These are phyloP conservation scores for Ustilago loliicola DNA, from an alignment of 1,284 basidiomycete genomes.

Conservation along the genomic window DNA sequence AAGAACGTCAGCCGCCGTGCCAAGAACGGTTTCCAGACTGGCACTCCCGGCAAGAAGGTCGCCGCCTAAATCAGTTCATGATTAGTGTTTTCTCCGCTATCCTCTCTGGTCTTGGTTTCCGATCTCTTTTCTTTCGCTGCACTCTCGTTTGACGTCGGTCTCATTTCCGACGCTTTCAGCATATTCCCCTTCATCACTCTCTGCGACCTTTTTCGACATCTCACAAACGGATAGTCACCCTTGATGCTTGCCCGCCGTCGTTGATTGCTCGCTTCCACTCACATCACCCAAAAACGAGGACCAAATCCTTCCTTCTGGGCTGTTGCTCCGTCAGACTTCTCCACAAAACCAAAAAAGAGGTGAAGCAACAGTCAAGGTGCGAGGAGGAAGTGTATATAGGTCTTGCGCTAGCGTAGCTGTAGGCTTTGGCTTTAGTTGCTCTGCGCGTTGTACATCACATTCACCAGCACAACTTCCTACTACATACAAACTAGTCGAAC, in stretches of 20 bases:
- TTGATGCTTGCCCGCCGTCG: conserved; percentile 6
- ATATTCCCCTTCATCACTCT: conserved; percentile 9
- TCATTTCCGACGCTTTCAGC: conserved; percentile 26
- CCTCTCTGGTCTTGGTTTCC: conserved; percentile 13
- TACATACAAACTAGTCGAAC: conserved; percentile 27
- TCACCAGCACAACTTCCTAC: conserved; percentile 24
- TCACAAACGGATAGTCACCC: not conserved
- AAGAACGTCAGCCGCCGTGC: conserved; percentile 74
- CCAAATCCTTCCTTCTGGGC: conserved; percentile 21
- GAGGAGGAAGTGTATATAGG: conserved; percentile 28
- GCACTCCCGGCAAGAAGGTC: conserved; percentile 65
- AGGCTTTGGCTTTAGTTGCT: conserved; percentile 7
- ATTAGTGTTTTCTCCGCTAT: conserved; percentile 10
- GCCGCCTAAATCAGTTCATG: conserved; percentile 57
- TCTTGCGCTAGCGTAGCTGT: conserved; percentile 30
- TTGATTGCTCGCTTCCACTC: not conserved
- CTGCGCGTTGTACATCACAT: conserved; percentile 47
- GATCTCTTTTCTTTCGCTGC: conserved; percentile 23
- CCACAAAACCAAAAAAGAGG: conserved; percentile 1
- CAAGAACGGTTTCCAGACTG: conserved; percentile 88
- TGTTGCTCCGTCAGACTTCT: not conserved
- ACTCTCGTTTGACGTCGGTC: conserved; percentile 27
- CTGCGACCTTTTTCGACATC: conserved; percentile 7
- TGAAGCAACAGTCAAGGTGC: conserved; percentile 21
- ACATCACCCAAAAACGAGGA: conserved; percentile 6